Base-by-base conservation (phyloP, 106 monocot species). In the Allium fistulosum region DNA sequence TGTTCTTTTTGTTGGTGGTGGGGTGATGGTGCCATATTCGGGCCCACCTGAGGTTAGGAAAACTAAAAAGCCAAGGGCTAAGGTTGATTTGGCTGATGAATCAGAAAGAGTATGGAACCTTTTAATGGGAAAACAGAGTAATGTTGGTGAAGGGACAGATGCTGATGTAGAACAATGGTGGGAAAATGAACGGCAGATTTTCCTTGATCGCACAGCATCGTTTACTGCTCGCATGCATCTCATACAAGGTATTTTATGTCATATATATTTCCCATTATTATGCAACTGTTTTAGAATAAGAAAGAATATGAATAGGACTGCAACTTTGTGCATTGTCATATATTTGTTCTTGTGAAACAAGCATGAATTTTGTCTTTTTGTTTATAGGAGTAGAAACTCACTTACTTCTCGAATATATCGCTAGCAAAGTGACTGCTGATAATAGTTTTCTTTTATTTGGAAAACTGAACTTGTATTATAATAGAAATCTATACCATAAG, bases 191-290 rank as follows among this genome's bases (percentile, higher is more conserved):
- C 82, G 97, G 59, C 66, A 61, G 26, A 75, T 97, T 60, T 97
- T 97, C 48, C 80, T 53, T 63, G 89, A 86, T 58, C 84, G 97
- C 27, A 77, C 75, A 7, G 82, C 88, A 49, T 92, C 92, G 65
- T 97, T 97, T 71, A 92, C 92, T 79, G 86, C 92, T 62, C 76
- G 84, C 7, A 97, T 97, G 97, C 97, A 90, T 81, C 84, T 92
- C 50, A 80, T 97, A 9, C 97, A 97, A 90, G 97, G 97, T 97
- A 85, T 22, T 28, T 53, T n/a, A 67, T 73, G 11, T 26, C 22
- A 22, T 22, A 1, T 22, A 22, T 1, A 22, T 22, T 22, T 22
- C 22, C 22, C 22, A 22, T 22, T 22, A 22, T 22, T 22, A 22
- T 22, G 22, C 22, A 22, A 22, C 22, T 22, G 1, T 22, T 22